Conservation (phyloP, 345 rosid species). For the Lagerstroemia speciosa region DNA sequence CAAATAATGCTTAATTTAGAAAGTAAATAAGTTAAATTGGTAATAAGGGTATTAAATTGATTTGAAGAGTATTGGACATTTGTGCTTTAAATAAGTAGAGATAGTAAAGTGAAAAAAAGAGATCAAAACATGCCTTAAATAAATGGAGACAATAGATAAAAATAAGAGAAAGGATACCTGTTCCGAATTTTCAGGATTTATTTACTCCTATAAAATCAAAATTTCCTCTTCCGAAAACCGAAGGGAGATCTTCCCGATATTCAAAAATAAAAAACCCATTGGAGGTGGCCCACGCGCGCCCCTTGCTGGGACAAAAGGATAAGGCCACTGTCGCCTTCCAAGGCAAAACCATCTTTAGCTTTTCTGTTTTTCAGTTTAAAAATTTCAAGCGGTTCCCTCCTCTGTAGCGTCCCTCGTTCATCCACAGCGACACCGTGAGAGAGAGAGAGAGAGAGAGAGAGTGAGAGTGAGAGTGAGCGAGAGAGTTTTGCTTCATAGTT, state of each 20-base stretch:
- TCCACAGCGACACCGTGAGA: constrained; percentile 11
- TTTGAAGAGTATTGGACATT: too few species aligned
- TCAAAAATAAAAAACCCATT: neutral
- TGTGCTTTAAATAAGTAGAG: too few species aligned
- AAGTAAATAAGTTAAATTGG: too few species aligned
- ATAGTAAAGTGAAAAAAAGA: too few species aligned
- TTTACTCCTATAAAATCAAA: too few species aligned
- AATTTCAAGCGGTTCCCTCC: neutral
- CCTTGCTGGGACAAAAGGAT: neutral
- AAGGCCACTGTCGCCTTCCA: neutral
- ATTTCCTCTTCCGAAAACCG: neutral
- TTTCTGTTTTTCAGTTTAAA: neutral
- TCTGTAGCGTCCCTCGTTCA: neutral
- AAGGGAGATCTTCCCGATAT: neutral
- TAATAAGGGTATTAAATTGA: too few species aligned
- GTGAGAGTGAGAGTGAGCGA: constrained; percentile 2
- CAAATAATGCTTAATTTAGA: too few species aligned
- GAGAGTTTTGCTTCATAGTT: neutral
- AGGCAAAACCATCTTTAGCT: neutral
- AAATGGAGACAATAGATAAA: too few species aligned
- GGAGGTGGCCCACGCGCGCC: neutral
- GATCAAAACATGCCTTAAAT: too few species aligned
- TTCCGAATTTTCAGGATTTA: too few species aligned
- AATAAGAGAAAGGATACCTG: too few species aligned
- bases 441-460: too few species aligned